Base-by-base conservation (phyloP, 2,329 filamentous ascomycete genomes). In the Polychaeton citri region DNA sequence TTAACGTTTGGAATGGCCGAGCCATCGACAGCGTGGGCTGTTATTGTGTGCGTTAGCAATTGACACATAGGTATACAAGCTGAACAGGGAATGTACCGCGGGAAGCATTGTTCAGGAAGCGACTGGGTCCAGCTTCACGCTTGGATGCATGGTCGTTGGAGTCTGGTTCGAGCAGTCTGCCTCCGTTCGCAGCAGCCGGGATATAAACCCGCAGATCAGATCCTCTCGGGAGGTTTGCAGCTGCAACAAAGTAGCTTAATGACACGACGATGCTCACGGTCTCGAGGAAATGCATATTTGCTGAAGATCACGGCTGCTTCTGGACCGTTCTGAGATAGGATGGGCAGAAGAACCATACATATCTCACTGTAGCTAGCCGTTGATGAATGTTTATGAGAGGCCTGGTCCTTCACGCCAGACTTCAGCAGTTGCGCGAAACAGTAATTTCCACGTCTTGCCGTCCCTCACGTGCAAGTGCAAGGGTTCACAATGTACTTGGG, bases 1-100 rank as follows among this genome's bases (percentile, higher is more conserved):
- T 59, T 46, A 13, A 66, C 60, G 30, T 63, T 52, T 4, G 52
- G 52, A 7, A 54, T 36, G 6, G 33, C 45, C 3, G 43, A 47
- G 16, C 51, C 52, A 21, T 56, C 46, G 21, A 56, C 52, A 13
- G 43, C 47, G 17, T 43, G 44, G n/a, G 37, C 42, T 46, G 26
- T n/a, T n/a, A n/a, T n/a, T n/a, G n/a, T n/a, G n/a, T n/a, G n/a
- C n/a, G n/a, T n/a, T n/a, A n/a, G n/a, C n/a, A n/a, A n/a, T n/a
- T n/a, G n/a, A n/a, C n/a, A n/a, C n/a, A n/a, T n/a, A n/a, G n/a
- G n/a, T n/a, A n/a, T n/a, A n/a, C n/a, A n/a, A n/a, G n/a, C n/a
- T n/a, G n/a, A n/a, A n/a, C n/a, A n/a, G n/a, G n/a, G n/a, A n/a
- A n/a, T n/a, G 15, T 28, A 28, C 24, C 24, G 12, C 15, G 24